Evolutionary conservation across 805 yeast species (phyloP).

Genomic region (Myxozyma udenii): DNA sequence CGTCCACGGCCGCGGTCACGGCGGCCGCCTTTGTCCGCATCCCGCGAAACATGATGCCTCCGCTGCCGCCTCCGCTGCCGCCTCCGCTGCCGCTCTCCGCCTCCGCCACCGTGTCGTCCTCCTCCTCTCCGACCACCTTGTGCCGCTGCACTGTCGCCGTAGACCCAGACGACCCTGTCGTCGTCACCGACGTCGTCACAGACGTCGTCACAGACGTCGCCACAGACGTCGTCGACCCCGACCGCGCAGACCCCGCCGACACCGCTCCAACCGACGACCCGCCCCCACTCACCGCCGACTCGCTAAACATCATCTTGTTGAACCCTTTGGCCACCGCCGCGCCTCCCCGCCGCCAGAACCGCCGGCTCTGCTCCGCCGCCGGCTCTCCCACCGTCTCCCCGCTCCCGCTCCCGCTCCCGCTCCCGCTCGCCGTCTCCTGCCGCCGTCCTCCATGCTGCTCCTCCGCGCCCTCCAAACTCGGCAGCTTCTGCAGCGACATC

Average conservation of each 20-base stretch:
- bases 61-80: conserved; percentile 37
- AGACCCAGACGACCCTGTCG: too few species aligned
- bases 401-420: conserved; percentile 4
- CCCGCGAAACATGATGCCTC: conserved; percentile 11
- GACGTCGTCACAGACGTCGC: not conserved
- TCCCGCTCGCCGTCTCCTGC: too few species aligned
- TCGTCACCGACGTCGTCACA: too few species aligned
- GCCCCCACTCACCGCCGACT: too few species aligned
- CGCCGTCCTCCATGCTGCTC: too few species aligned
- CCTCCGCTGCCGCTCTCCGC: conserved; percentile 40
- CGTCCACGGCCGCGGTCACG: not conserved
- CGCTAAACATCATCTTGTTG: conserved; percentile 39
- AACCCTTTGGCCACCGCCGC: conserved; percentile 39
- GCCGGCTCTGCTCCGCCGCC: too few species aligned
- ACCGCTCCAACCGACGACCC: too few species aligned
- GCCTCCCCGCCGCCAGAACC: conserved; percentile 40
- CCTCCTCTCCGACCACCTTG: conserved; percentile 33
- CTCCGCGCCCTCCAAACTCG: too few species aligned
- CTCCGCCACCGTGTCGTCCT: conserved; percentile 12
- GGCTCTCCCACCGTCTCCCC: not conserved
- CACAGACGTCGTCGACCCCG: not conserved
- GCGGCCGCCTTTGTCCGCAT: conserved; percentile 3
- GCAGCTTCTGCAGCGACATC: too few species aligned
- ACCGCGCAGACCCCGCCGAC: too few species aligned
- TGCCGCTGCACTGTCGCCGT: too few species aligned